These are phyloP conservation scores for Imleria badia DNA, from an alignment of 768 basidiomycete genomes.

Conservation along the genomic window DNA sequence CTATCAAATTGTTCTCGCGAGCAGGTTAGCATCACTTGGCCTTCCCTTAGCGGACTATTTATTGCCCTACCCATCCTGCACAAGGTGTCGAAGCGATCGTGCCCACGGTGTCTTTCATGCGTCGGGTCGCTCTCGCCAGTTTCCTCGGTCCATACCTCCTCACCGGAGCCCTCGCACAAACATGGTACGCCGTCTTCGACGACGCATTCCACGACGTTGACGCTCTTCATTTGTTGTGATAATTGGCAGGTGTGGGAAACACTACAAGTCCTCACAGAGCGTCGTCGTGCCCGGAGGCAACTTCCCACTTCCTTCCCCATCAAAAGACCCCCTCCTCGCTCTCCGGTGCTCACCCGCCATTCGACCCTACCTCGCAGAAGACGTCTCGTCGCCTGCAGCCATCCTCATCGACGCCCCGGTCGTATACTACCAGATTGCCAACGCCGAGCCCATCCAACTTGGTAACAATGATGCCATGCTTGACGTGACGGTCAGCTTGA, in stretches of 20 bases:
- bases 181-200: constrained; percentile 23
- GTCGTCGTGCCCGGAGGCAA: constrained; percentile 49
- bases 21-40: too few relatives aligned
- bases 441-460: constrained; percentile 43
- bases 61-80: not conserved
- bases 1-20: too few relatives aligned
- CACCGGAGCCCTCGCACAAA: constrained; percentile 22
- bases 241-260: constrained; percentile 51
- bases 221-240: not conserved
- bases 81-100: not conserved
- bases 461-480: constrained; percentile 23
- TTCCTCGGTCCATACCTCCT: constrained; percentile 14
- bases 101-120: constrained; percentile 11
- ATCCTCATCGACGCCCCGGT: constrained; percentile 56
- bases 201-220: not conserved
- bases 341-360: constrained; percentile 59
- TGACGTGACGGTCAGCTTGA: constrained; percentile 38
- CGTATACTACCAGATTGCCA: constrained; percentile 45
- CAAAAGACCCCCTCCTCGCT: constrained; percentile 46
- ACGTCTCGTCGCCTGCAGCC: constrained; percentile 41
- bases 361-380: constrained; percentile 59
- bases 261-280: constrained; percentile 47
- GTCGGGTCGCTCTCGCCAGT: constrained; percentile 3
- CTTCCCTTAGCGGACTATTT: too few relatives aligned
- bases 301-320: constrained; percentile 41